Evolutionary conservation across 306 rosid species (phyloP), one percentile per base, ranked within the genome.

Genomic region (Spatholobus suberectus): DNA sequence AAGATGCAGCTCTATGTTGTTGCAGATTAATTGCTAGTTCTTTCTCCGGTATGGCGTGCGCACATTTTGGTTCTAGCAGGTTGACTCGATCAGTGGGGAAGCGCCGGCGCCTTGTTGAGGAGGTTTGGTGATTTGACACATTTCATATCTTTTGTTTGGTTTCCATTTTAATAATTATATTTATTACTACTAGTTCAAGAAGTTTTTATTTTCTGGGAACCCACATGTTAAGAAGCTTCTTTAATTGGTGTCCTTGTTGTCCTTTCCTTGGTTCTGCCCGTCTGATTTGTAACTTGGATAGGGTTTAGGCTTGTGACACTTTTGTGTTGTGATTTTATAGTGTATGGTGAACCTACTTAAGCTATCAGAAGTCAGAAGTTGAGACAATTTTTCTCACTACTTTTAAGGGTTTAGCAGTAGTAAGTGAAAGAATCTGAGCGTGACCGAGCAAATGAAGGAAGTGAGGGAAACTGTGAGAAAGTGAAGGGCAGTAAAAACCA

Each of bases 1-100:
- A 94, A 87, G 97, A 92, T 88, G 99, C 99, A 69, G 98, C 99
- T 29, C 65, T 96, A 34, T 96, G 99, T 85, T 96, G 99, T 86
- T 96, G 99, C 89, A 91, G 88, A 91, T 88, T 96, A 85, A 90
- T 91, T 68, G 93, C 97, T 26, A 91, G 87, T 86, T 94, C 99
- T 57, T 89, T 96, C 89, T 90, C 94, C 40, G 87, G 92, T 74
- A 77, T 92, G 57, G 86, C 81, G 13, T 82, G 89, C 52, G 17
- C 87, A 32, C 98, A 91, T 78, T 94, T 87, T 90, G 91, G 91
- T 68, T 69, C 98, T 68, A 87, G 90, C 75, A 87, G 97, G 86
- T 86, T 89, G 65, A 92, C 87, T 85, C 91, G 96, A 34, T 84
- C 92, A 0, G 92, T 97, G 66, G 98, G 99, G 75, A 96, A 90